Percentiles rank a stretch among this genome's conserved stretches.
phyloP scores from a whole-genome alignment of 2,329 filamentous ascomycete species.

The Hansfordia pulvinata region DNA sequence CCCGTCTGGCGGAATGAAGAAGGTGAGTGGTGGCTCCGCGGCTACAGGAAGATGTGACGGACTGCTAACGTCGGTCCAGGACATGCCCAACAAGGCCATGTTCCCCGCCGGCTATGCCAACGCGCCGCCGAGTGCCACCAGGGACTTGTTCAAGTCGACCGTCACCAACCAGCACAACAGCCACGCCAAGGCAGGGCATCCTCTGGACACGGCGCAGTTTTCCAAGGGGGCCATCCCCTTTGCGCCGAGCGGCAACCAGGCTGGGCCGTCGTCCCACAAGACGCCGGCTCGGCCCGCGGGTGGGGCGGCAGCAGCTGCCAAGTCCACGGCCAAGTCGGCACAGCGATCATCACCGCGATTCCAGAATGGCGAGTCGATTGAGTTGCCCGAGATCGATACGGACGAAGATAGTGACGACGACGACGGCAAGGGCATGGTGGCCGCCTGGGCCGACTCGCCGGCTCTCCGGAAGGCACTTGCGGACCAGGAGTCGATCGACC shows the following conservation, averaged over 20 bases:
- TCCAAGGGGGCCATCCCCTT: conserved; percentile 86
- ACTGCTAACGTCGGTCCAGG: too few relatives aligned
- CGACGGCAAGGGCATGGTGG: conserved; percentile 45
- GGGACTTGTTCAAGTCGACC: conserved; percentile 51
- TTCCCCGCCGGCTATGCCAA: conserved; percentile 49
- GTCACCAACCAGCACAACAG: conserved; percentile 54
- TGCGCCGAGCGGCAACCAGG: conserved; percentile 51
- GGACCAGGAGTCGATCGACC: conserved; percentile 75
- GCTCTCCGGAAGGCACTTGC: conserved; percentile 64
- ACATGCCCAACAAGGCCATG: conserved; percentile 43
- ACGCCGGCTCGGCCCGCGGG: conserved; percentile 49
- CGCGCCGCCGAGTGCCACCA: conserved; percentile 36
- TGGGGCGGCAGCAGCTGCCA: conserved; percentile 28
- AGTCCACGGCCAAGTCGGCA: conserved; percentile 46
- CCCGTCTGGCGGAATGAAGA: conserved; percentile 57
- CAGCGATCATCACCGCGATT: conserved; percentile 68
- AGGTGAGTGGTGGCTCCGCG: too few relatives aligned
- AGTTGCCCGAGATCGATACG: conserved; percentile 88
- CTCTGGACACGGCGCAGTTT: conserved; percentile 75
- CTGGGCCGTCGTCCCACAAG: conserved; percentile 47
- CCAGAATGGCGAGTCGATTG: conserved; percentile 78
- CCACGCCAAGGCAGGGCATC: conserved; percentile 50
- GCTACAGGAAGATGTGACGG: too few relatives aligned
- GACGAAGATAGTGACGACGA: conserved; percentile 71
- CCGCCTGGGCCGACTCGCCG: conserved; percentile 81